phyloP scores from a whole-genome alignment of 1,139 yeast genomes.

The Hansenula lynferdii region DNA sequence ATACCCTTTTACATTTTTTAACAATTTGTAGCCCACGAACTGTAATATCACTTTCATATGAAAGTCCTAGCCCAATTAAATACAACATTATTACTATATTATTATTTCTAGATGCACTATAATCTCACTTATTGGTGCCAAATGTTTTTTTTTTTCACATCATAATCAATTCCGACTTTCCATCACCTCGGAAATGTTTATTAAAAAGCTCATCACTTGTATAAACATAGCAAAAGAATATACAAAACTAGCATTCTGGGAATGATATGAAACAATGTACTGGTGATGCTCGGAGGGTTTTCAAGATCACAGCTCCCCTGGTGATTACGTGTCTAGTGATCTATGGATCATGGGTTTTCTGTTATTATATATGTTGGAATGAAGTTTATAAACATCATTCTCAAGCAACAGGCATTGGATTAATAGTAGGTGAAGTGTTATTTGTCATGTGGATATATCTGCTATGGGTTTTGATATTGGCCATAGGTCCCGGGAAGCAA shows the following conservation, averaged over 20 bases:
- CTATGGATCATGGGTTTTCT: slow-evolving; percentile 20
- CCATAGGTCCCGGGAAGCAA: slow-evolving; percentile 27
- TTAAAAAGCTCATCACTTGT: too few relatives aligned
- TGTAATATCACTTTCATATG: slow-evolving; percentile 86
- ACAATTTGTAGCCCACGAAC: slow-evolving; percentile 90
- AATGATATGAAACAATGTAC: slow-evolving; percentile 1
- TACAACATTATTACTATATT: slow-evolving; percentile 58
- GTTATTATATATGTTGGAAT: slow-evolving; percentile 20
- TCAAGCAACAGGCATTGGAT: slow-evolving; percentile 24
- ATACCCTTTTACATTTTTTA: slow-evolving; percentile 78
- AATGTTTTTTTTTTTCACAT: neutral
- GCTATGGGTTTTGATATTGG: slow-evolving; percentile 24
- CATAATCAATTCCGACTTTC: neutral
- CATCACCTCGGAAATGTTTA: too few relatives aligned
- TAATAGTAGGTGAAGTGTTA: slow-evolving; percentile 26
- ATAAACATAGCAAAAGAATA: too few relatives aligned
- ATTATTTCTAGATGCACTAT: neutral
- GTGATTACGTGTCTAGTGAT: slow-evolving; percentile 2
- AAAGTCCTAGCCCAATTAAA: slow-evolving; percentile 86
- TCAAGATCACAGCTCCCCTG: neutral
- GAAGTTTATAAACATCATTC: slow-evolving; percentile 15
- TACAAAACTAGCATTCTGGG: too few relatives aligned
- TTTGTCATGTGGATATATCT: slow-evolving; percentile 13
- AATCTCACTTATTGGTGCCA: slow-evolving; percentile 3
- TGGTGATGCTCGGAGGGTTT: neutral